phyloP scores from a whole-genome alignment of 129 eudicot genomes.

The Ambrosia artemisiifolia region DNA sequence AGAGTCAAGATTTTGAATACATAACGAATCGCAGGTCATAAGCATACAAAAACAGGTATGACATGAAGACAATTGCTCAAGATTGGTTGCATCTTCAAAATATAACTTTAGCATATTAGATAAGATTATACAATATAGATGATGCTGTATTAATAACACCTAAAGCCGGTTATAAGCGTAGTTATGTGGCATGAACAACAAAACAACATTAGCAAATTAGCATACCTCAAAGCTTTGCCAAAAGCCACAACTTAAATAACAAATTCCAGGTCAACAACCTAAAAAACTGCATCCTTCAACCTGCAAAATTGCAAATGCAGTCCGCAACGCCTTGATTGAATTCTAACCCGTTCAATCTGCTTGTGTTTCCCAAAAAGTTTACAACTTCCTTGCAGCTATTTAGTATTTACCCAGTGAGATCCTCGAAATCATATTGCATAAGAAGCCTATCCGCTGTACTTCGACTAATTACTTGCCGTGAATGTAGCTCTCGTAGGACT shows the following conservation, averaged over 20 bases:
- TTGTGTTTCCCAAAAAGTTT: neutral
- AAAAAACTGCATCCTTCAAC: conserved; percentile 16
- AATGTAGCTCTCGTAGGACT: conserved; percentile 56
- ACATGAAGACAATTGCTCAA: neutral
- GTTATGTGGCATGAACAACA: conserved; percentile 20
- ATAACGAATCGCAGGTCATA: neutral
- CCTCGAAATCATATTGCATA: conserved; percentile 75
- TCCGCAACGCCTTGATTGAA: conserved; percentile 2
- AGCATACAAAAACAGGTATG: neutral
- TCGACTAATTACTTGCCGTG: conserved; percentile 45
- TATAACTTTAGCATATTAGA: conserved; percentile 25
- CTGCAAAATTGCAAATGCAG: conserved; percentile 17
- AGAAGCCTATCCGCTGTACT: conserved; percentile 65
- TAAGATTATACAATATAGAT: conserved; percentile 31
- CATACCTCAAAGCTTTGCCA: conserved; percentile 23
- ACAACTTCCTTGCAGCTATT: conserved; percentile 15
- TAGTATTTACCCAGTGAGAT: conserved; percentile 29
- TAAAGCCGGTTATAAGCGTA: conserved; percentile 15
- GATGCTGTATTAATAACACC: conserved; percentile 18
- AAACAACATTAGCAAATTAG: conserved; percentile 22
- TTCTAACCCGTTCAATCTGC: conserved; percentile 13
- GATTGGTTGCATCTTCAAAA: conserved; percentile 7
- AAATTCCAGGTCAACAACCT: conserved; percentile 17
- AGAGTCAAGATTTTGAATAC: neutral
- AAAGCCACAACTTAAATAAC: conserved; percentile 26